Evolutionary conservation across 306 rosid genomes (phyloP).

Genomic region (Glycyrrhiza uralensis): DNA sequence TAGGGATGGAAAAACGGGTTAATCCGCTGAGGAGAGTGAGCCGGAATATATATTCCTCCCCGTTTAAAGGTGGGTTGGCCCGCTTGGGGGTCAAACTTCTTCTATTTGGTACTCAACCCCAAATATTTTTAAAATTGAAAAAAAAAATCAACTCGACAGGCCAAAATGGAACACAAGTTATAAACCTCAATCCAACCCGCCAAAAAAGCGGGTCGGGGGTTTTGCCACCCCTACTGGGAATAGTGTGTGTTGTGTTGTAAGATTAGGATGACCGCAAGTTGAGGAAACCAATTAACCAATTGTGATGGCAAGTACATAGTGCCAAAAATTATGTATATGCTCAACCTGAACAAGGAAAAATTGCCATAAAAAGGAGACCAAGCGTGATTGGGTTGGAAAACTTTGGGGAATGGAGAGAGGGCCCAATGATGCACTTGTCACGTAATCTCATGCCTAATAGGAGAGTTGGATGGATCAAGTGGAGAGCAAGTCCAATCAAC

Average conservation of each 20-base stretch:
- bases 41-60: no score
- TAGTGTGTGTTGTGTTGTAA: not conserved
- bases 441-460: not conserved
- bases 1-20: no score
- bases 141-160: no score
- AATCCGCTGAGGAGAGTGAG: no score
- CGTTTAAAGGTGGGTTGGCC: no score
- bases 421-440: conserved; percentile 4
- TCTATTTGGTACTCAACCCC: no score
- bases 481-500: conserved; percentile 6
- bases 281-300: not conserved
- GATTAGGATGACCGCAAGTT: not conserved
- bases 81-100: no score
- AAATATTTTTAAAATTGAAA: no score
- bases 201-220: no score
- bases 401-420: not conserved
- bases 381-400: conserved; percentile 25
- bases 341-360: conserved; percentile 14
- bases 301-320: conserved; percentile 11
- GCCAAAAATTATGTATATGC: not conserved
- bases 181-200: no score
- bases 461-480: not conserved
- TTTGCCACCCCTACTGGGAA: no score
- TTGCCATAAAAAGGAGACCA: conserved; percentile 3
- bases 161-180: no score